Evolutionary conservation across 352 stramenopile genomes (phyloP).

Genomic region (Phytophthora ramorum): DNA sequence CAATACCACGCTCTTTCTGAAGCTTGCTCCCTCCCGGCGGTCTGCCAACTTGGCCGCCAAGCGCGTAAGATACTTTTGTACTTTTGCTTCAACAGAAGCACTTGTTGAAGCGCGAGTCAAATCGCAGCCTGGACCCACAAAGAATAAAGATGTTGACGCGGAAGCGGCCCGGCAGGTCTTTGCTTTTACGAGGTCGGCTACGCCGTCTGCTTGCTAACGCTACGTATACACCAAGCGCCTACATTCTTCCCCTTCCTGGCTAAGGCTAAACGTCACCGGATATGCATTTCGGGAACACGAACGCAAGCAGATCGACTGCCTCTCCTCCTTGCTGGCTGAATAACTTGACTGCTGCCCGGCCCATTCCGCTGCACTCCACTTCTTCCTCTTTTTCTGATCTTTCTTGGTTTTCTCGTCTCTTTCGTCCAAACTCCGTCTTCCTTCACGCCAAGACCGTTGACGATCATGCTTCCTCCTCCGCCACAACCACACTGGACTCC

Average conservation of each 20-base stretch:
- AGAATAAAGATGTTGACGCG: slow-evolving; percentile 3
- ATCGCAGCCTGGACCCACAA: too few relatives aligned
- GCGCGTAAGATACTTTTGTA: neutral
- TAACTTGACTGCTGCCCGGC: slow-evolving; percentile 33
- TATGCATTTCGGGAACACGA: slow-evolving; percentile 39
- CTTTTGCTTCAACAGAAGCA: slow-evolving; percentile 1
- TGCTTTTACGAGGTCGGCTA: slow-evolving; percentile 38
- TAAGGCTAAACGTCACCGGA: slow-evolving; percentile 36
- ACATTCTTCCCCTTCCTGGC: slow-evolving; percentile 19
- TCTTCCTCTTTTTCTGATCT: slow-evolving; percentile 30
- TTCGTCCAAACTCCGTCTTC: slow-evolving; percentile 6
- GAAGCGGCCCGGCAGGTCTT: slow-evolving; percentile 36
- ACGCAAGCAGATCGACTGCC: slow-evolving; percentile 26
- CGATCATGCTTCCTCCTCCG: slow-evolving; percentile 8
- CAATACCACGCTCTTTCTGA: slow-evolving; percentile 1
- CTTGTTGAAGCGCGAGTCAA: neutral
- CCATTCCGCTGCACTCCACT: slow-evolving; percentile 22
- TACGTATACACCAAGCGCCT: slow-evolving; percentile 36
- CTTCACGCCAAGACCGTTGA: slow-evolving; percentile 2
- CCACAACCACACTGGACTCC: slow-evolving; percentile 25
- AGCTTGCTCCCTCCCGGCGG: neutral
- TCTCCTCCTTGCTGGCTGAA: slow-evolving; percentile 32
- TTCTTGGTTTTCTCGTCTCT: slow-evolving; percentile 21
- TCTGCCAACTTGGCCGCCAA: too few relatives aligned
- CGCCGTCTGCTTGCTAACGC: slow-evolving; percentile 35